Evolutionary conservation across 1,284 basidiomycete species (phyloP), one percentile per base, ranked within the genome.

Genomic region (Boletellus dicymbophilus): DNA sequence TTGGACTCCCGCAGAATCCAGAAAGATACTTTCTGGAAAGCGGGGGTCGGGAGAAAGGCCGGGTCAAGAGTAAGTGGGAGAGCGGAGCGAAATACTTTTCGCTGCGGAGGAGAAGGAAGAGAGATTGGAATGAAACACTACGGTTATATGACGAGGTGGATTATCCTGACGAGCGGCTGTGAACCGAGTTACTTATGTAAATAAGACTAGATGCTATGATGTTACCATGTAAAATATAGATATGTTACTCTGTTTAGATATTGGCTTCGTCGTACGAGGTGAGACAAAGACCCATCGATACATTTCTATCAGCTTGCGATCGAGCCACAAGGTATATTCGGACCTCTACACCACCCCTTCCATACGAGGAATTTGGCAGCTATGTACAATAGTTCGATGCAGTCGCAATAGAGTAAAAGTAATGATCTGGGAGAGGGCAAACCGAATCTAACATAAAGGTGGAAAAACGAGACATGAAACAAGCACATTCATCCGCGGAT

Each of bases 51-150:
- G 79, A 89, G 63, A 88, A 90, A 65, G 89, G 88, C 4, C 75
- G 88, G 43, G 78, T 87, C 21, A 71, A 75, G 56, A 81, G 80
- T 12, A 59, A 66, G 5, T 87, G 89, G 89, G 83, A 84, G 56
- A 82, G 81, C 54, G 75, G 78, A 43, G 71, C 81, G 20, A 79
- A 81, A 54, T 93, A 93, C 61, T 93, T 93, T 63, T 91, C 89
- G 6, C 74, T 93, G 48, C 78, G 78, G 52, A 72, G 90, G 55
- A 72, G 90, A 59, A 74, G 91, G 58, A 93, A 93, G 69, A 78
- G 90, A 56, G 91, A 93, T 60, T 93, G 90, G 90, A 90, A 92
- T 59, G 90, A 93, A 70, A 90, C 84, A 4, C 69, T 93, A 44
- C 73, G 88, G 50, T 67, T 90, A 45, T 90, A 91, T 53, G 90